Evolutionary conservation across 208 protist genomes (phyloP).

Genomic region (Leishmania martiniquensis): DNA sequence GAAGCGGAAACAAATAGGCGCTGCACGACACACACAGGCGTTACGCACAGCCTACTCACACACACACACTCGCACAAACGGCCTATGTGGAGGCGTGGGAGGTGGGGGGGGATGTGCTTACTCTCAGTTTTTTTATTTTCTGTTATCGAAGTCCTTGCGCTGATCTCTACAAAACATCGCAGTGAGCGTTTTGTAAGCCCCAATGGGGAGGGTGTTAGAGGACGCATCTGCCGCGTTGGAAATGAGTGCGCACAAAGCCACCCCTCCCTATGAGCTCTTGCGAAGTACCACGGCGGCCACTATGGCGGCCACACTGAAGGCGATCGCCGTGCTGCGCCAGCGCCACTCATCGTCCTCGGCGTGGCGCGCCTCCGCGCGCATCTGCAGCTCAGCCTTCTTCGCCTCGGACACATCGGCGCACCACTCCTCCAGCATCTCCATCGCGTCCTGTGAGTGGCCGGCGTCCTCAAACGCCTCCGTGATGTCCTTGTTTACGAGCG

Average conservation of each 20-base stretch:
- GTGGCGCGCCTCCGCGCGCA: constrained; percentile 18
- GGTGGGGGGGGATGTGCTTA: not conserved
- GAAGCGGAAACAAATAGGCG: no score
- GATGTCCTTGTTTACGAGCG: constrained; percentile 30
- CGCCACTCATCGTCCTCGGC: constrained; percentile 38
- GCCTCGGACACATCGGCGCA: constrained; percentile 3
- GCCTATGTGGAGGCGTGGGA: not conserved
- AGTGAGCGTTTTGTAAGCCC: not conserved
- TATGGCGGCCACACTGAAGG: constrained; percentile 31
- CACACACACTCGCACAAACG: not conserved
- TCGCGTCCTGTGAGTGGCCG: constrained; percentile 38
- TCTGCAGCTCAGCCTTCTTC: constrained; percentile 9
- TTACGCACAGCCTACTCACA: no score
- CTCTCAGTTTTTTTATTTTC: no score
- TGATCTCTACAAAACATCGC: not conserved
- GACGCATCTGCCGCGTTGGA: not conserved
- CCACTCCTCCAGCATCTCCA: constrained; percentile 36
- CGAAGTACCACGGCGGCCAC: constrained; percentile 27
- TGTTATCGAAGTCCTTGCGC: not conserved
- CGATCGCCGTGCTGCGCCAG: constrained; percentile 42
- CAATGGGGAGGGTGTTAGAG: not conserved
- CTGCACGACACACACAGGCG: no score
- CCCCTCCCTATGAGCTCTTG: constrained; percentile 21
- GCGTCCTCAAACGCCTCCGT: constrained; percentile 40
- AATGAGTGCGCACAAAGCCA: not conserved